Evolutionary conservation across 257 asterid species (phyloP).

Genomic region (Scutellaria baicalensis): DNA sequence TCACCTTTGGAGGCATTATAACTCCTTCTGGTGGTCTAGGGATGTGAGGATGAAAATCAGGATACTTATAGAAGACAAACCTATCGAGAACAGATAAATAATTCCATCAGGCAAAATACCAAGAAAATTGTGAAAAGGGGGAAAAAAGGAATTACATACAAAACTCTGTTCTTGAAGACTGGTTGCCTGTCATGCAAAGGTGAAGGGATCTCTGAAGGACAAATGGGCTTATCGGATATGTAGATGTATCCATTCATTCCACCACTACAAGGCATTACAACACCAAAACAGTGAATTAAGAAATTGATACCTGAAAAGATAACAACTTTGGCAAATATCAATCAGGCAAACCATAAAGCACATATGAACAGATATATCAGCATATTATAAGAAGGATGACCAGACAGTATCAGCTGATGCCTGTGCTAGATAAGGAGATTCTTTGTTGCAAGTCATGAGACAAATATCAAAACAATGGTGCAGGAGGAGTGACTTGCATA

Average conservation of each 20-base stretch:
- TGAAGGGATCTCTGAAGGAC: conserved; percentile 36
- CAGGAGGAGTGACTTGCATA: background rate
- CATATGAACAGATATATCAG: background rate
- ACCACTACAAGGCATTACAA: conserved; percentile 29
- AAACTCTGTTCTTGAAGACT: conserved; percentile 36
- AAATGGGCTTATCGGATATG: conserved; percentile 35
- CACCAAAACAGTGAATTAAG: background rate
- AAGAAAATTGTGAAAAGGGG: background rate
- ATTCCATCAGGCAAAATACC: background rate
- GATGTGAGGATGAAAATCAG: conserved; percentile 47
- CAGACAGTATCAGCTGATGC: background rate
- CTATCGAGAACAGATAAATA: conserved; percentile 18
- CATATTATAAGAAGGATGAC: background rate
- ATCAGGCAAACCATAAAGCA: background rate
- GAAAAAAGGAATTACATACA: conserved; percentile 32
- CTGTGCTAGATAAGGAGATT: background rate
- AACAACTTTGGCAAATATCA: background rate
- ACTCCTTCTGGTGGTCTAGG: conserved; percentile 43
- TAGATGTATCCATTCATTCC: conserved; percentile 57
- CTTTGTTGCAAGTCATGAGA: background rate
- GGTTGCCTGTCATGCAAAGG: conserved; percentile 34
- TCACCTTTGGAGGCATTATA: conserved; percentile 39
- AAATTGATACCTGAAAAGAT: background rate
- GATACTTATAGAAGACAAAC: conserved; percentile 43
- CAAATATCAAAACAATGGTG: background rate